Base-by-base conservation (phyloP, 2,329 filamentous ascomycete genomes). In the Magnaporthiopsis rhizophila region DNA sequence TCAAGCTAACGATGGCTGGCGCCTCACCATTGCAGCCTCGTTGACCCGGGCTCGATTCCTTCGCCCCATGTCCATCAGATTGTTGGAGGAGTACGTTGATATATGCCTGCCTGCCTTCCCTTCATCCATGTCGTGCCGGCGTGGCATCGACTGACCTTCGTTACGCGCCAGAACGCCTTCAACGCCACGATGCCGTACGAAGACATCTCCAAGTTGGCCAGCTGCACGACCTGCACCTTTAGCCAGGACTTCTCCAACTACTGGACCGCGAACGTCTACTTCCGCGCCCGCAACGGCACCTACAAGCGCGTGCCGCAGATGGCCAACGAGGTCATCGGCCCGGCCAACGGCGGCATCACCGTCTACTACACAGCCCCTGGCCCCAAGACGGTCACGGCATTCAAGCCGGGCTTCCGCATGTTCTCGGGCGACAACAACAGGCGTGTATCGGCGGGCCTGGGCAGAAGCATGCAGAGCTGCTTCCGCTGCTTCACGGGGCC, bases 331-430 rank as follows among this genome's bases (percentile, higher is more conserved):
- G 72, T 70, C 7, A 71, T 76, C 36, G 72, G 74, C 57, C 73
- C 21, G 24, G 61, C 45, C 28, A 68, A 74, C 7, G 75, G 72
- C 18, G 75, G 74, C 28, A 72, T 77, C 62, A 75, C 76, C 12
- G 74, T 77, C 11, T 79, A 78, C 69, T 79, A 79, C 63, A 73
- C 76, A 5, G 71, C 69, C 8, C 69, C 70, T 34, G 71, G 72
- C 63, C 71, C 71, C 2, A 70, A 70, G 36, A 70, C 71, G 53
- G 72, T 73, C 9, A 76, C 75, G 12, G 75, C 75, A 24, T 77
- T 77, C 67, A 74, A 76, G 67, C 74, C 75, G 66, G 75, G 76
- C 13, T 78, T 78, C 69, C 75, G 76, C 58, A 78, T 78, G 76
- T 72, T 78, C 32, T 68, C 74, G 34, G 76, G 76, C 38, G 73